phyloP scores from a whole-genome alignment of 148 eudicot species.

The Tetragonia tetragonoides region DNA sequence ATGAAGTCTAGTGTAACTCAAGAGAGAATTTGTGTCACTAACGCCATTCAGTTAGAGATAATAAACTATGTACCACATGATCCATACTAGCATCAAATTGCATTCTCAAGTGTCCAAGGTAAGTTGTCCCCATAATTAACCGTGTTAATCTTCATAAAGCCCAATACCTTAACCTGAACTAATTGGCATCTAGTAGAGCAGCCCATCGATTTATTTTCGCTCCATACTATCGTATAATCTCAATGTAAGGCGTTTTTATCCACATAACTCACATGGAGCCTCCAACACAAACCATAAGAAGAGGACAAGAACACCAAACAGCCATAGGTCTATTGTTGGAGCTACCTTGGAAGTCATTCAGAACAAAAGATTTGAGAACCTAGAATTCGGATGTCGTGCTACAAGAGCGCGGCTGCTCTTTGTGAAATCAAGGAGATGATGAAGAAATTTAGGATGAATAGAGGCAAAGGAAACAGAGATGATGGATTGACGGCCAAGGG shows the following conservation, averaged over 20 bases:
- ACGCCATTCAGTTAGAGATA: not conserved
- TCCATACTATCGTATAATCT: not conserved
- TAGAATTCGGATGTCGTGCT: slow-evolving; percentile 60
- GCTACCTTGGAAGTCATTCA: slow-evolving; percentile 69
- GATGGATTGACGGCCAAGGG: slow-evolving; percentile 30
- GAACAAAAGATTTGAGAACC: slow-evolving; percentile 58
- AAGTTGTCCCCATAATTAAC: not conserved
- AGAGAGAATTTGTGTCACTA: not conserved
- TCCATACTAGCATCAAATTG: too few relatives aligned
- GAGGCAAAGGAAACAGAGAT: slow-evolving; percentile 60
- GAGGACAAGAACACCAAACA: slow-evolving; percentile 70
- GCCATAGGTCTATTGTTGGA: slow-evolving; percentile 68
- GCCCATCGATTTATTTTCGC: not conserved
- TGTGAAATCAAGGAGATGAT: slow-evolving; percentile 72
- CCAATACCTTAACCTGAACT: not conserved
- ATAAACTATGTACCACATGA: not conserved
- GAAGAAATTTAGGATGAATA: slow-evolving; percentile 66
- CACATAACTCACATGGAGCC: not conserved
- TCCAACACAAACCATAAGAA: slow-evolving; percentile 31
- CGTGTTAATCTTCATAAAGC: not conserved
- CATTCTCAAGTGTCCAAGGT: not conserved
- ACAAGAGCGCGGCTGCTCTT: slow-evolving; percentile 39
- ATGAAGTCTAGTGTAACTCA: not conserved
- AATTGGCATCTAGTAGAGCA: not conserved
- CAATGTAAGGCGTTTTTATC: not conserved